Evolutionary conservation across 345 rosid genomes (phyloP), one percentile per base, ranked within the genome.

Genomic region (Arabis alpina): DNA sequence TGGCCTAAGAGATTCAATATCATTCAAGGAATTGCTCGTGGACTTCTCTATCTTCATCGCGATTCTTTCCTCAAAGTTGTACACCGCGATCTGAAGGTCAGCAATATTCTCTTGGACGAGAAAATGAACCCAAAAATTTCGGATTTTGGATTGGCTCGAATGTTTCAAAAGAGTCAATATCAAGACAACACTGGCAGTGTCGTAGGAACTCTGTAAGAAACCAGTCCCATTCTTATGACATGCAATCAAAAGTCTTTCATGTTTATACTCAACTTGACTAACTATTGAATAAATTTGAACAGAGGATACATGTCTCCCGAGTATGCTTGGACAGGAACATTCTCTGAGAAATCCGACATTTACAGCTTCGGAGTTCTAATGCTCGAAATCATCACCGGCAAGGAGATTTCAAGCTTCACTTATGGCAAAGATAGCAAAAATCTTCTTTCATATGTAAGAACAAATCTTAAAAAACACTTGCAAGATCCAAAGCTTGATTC

Each of bases 261-360:
- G 47, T 56, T 10, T 41, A 27, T 8, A 23, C 4, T 54, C 12
- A 61, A 54, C 54, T 61, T 42, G 30, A 34, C 61, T 64, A 40
- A 56, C 52, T 45, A 36, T 12, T 24, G 12, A 6, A 48, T 40
- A 2, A 1, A 40, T 7, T 25, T 65, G 61, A 66, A 52, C 74
- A 75, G 79, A 53, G 79, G 78, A 34, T 75, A 80, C 74, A 77
- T 82, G 86, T 64, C 86, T 67, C 86, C 84, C 0, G 89, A 85
- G 68, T 85, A 85, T 24, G 84, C 81, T 10, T 66, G 80, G 48
- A 79, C 79, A 14, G 88, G 87, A 2, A 73, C 53, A 6, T 86
- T 82, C 66, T 80, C 83, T 0, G 77, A 78, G 41, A 86, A 86
- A 57, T 83, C 88, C 0, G 86, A 83, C 40, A 73, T 86, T 2